Evolutionary conservation across 129 eudicot species (phyloP), one percentile per base, ranked within the genome.

Genomic region (Ambrosia trifida): DNA sequence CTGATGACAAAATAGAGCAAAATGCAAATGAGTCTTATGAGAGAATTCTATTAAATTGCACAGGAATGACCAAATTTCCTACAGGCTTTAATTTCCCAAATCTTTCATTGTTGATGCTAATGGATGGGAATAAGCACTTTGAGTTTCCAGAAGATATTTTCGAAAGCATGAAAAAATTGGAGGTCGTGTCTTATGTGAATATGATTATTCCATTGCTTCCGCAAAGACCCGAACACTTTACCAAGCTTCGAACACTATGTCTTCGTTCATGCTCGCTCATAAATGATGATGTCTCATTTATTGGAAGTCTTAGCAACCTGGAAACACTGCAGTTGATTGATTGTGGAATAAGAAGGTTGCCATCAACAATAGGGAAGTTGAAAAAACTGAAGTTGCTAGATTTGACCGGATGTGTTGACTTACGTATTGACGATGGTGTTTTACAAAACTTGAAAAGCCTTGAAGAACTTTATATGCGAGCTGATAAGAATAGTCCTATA

Each of bases 391-490:
- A 33, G 66, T 61, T 61, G 14, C 44, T 61, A 32, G 44, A 33
- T n/a, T 32, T 61, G 66, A 33, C 44, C 0, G 45, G 24, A 61
- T 61, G 66, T 61, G 12, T 12, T 61, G 13, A 14, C 11, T 44
- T 61, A 13, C 0, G 5, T 61, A 33, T 61, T 33, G 66, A 61
- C 0, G 45, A 61, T 14, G 45, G 45, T 33, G 45, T 61, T 11
- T 61, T 61, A 33, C 3, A 33, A 14, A 33, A 61, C 66, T 61
- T 61, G 20, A 0, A 3, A 2, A n/a, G 24, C n/a, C 66, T 61
- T 61, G 45, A 61, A 61, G 66, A 61, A 9, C 66, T 61, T 13
- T 61, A 61, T 33, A 13, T 61, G 66, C n/a, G 2, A 14, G 11
- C 19, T 60, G 13, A 1, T 61, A 0, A 10, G 1, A 0, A 2